Evolutionary conservation across 1,284 basidiomycete genomes (phyloP), one percentile per base, ranked within the genome.

Genomic region (Pyrrhoderma lamaoense): DNA sequence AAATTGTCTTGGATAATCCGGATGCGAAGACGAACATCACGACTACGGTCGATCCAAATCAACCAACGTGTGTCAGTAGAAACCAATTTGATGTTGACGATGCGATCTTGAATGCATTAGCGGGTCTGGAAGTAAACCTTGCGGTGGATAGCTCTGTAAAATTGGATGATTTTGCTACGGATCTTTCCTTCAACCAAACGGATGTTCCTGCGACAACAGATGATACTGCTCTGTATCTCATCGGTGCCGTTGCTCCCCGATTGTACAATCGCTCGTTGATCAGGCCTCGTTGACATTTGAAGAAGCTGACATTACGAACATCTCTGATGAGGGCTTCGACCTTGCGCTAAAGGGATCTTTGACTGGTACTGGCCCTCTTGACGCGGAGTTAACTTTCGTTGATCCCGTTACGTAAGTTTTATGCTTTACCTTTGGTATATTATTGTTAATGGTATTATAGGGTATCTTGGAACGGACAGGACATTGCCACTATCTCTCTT

Each of bases 201-300:
- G 70, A 71, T 42, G 81, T 89, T 9, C 74, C 80, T 8, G 79
- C 77, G 3, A 57, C 82, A 74, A 82, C 79, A 4, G 86, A 89
- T 59, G 60, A 72, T 52, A 80, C 80, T 0, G 77, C 75, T 0
- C 67, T 89, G 23, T 85, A 78, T 65, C 71, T 89, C 45, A 81
- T 88, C 42, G 82, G 84, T 34, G 82, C 79, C 2, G 76, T 85
- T 34, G 79, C 80, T 45, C 77, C 74, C 81, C 83, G 14, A 69
- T 87, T 46, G 77, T 85, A 3, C 84, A 88, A 62, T 68, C 74
- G 60, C 72, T 89, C 18, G 85, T 89, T 40, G 73, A 81, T 54
- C 70, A 72, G 37, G 73, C 85, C 1, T 57, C 70, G 5, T 65
- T 89, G 42, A 65, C 69, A 3, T 86, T 89, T 62, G 69, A 59